Evolutionary conservation across 441 rosid genomes (phyloP), one percentile per base, ranked within the genome.

Genomic region (Syzygium malaccense): DNA sequence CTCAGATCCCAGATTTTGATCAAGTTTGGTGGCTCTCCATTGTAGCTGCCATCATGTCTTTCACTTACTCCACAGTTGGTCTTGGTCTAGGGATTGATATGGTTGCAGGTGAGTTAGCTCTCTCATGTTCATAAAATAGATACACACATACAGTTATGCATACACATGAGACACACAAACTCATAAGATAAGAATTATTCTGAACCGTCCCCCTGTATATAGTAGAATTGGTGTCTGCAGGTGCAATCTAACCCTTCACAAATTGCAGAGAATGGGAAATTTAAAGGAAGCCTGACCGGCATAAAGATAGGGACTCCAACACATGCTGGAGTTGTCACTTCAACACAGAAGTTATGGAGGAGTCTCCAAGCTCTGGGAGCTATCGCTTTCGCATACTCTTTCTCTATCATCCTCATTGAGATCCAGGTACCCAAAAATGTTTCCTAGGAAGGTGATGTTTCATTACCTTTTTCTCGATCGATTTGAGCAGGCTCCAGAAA

Each of bases 1-100:
- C 99, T 75, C 99, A 96, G 87, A 98, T 98, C 87, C 98, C 97
- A n/a, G 97, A 94, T 86, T 96, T 96, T 86, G 97, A 95, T 87
- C 97, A 95, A 86, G 92, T 98, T 20, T 95, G 96, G 97, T 96
- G 99, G 99, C 98, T 98, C 55, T 96, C 99, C 45, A 88, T 92
- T 56, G 91, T 96, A 14, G 99, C 98, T 15, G 99, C 99, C 3
- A 92, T 94, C 68, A 98, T 98, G 99, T 96, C 98, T 87, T 96
- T 96, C 91, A 94, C 98, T 86, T 96, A 96, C 92, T 96, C 99
- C 11, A 64, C 94, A 1, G 94, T 94, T 37, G 99, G 98, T n/a
- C 97, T 96, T 1, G 97, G 94, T 49, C 97, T 96, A 19, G 98
- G 98, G 54, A 90, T 97, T 53, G 96, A 91, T 15, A 90, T 95